phyloP scores from a whole-genome alignment of 345 rosid species.

The Syzygium jambos region DNA sequence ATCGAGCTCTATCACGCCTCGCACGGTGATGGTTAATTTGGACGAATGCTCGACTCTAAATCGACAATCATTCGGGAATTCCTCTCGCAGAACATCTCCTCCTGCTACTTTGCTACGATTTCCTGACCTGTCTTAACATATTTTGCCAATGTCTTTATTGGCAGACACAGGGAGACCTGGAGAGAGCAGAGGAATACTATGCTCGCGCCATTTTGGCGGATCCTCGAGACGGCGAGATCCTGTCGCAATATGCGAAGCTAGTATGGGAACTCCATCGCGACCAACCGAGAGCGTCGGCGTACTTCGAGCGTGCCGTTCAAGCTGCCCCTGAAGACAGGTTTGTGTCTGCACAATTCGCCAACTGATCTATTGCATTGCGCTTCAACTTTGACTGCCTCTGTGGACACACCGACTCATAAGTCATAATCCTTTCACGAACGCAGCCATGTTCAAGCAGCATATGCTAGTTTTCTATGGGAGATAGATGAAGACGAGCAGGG shows the following conservation, averaged over 20 bases:
- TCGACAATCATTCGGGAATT: neutral
- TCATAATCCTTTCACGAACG: neutral
- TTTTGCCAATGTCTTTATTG: neutral
- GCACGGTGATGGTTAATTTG: neutral
- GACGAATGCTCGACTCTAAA: neutral
- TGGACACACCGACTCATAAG: neutral
- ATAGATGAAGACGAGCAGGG: conserved; percentile 20
- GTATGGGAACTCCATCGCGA: conserved; percentile 40
- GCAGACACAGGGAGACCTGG: conserved; percentile 34
- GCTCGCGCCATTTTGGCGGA: conserved; percentile 43
- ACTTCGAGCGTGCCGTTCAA: conserved; percentile 39
- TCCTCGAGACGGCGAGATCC: conserved; percentile 43
- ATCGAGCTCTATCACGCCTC: neutral
- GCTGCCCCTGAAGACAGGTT: conserved; percentile 50
- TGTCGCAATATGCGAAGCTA: conserved; percentile 39
- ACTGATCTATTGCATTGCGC: neutral
- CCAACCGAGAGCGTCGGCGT: conserved; percentile 27
- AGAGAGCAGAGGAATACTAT: conserved; percentile 43
- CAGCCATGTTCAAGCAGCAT: conserved; percentile 64
- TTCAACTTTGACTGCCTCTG: neutral
- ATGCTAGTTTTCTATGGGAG: conserved; percentile 60
- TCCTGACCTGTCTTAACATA: neutral
- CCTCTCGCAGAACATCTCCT: neutral
- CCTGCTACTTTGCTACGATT: neutral
- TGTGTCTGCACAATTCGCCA: neutral